Evolutionary conservation across 805 yeast genomes (phyloP), one percentile per base, ranked within the genome.

Genomic region (Barnettozyma salicaria): DNA sequence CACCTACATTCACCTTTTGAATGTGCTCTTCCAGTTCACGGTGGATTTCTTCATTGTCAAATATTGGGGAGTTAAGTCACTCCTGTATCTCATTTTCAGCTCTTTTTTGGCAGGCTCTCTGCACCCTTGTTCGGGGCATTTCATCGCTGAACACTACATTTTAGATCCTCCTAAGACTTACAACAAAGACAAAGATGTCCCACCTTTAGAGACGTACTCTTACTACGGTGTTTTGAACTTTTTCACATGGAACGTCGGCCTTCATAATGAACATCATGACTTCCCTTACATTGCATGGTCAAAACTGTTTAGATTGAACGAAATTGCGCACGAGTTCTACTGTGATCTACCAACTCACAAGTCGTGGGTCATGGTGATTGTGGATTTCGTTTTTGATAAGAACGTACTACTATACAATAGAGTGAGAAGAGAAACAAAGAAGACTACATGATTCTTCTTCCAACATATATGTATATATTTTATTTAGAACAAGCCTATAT

Each of bases 211-310:
- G 56, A 88, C 97, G 0, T 88, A 79, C 55, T 82, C 94, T 7
- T 88, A 88, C 61, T 88, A 88, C 52, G 97, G 97, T 0, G 61
- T 75, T 19, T 67, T 88, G 47, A 88, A 88, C 54, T 41, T 69
- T 27, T 62, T 89, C 45, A 85, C 92, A 2, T 88, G 95, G 90
- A 88, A 88, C 51, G 96, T 87, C 7, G 97, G 97, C 2, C 77
- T 85, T 56, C 97, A 88, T 60, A 87, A 84, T 52, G 97, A 88
- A 60, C 97, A 88, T 59, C 97, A 88, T 56, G 97, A 88, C 62
- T 88, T 88, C 68, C 97, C 97, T 2, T 88, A 79, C 56, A 72
- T 88, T 49, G 90, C 96, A 1, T 88, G 97, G 97, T 73, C 92
- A 1, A 74, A 77, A 44, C 64, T 88, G 33, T 84, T 83, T 24